A percentile compares a stretch with the other conserved stretches of the same genome.
Conservation (phyloP, 306 rosid species). For the Vachellia pachyceras region DNA sequence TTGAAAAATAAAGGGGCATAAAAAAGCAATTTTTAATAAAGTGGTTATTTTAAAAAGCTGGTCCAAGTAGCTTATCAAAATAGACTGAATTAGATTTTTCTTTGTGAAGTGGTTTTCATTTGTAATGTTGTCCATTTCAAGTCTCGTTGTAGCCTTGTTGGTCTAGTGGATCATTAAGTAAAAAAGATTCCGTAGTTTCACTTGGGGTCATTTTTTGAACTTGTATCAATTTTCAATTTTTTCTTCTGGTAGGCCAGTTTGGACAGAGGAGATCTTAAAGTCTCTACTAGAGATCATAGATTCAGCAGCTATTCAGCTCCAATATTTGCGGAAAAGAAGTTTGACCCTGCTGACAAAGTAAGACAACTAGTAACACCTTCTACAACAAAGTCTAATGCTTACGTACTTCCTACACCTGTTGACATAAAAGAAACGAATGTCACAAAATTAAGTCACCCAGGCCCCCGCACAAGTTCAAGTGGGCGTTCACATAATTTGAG, state of each 20-base stretch:
- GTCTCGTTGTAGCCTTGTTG: conserved; percentile 25
- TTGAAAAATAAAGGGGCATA: not conserved
- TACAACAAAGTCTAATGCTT: conserved; percentile 63
- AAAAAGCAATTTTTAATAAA: no score
- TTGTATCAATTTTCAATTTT: conserved; percentile 22
- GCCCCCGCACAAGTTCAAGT: conserved; percentile 56
- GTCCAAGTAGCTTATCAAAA: not conserved
- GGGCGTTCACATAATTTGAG: conserved; percentile 63
- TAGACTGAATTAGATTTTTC: no score
- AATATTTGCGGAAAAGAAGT: conserved; percentile 73
- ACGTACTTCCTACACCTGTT: conserved; percentile 84
- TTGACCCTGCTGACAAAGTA: conserved; percentile 82
- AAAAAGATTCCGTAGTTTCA: conserved; percentile 18
- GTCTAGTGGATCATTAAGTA: conserved; percentile 26
- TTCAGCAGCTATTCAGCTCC: conserved; percentile 85
- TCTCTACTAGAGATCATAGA: conserved; percentile 60
- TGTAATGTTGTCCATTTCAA: conserved; percentile 26
- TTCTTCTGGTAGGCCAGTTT: conserved; percentile 53
- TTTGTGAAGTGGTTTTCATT: no score
- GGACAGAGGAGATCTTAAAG: conserved; percentile 67
- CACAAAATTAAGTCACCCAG: conserved; percentile 47
- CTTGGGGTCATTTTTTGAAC: conserved; percentile 34
- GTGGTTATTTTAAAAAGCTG: not conserved
- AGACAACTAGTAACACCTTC: conserved; percentile 57
- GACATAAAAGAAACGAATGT: conserved; percentile 59